Base-by-base conservation (phyloP, 176 grass and related monocot species). In the Lolium rigidum region DNA sequence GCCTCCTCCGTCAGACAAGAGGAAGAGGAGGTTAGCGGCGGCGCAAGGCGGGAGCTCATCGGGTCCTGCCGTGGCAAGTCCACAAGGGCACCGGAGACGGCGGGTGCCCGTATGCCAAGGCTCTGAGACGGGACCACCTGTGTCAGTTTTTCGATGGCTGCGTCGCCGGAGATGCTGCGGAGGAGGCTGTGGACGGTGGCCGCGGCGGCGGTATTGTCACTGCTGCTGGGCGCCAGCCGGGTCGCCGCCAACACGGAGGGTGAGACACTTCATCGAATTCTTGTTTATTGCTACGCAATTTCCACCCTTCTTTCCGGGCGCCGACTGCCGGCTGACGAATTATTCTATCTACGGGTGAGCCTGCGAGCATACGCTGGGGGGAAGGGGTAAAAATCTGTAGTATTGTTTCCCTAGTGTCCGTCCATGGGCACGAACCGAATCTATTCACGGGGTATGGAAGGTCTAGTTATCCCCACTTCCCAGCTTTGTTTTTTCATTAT, bases 161-260 rank as follows among this genome's bases (percentile, higher is more conserved):
- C 75, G 50, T 55, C 79, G 76, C 68, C 76, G 77, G 69, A 51
- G 81, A 54, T 39, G 85, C 10, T 26, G 52, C 28, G 17, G 76
- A 9, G 37, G 60, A 5, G 54, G 51, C 1, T 73, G 16, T 38
- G 68, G 31, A 35, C 31, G 80, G 68, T 73, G 51, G 22, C 12
- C 61, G 70, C 10, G 63, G 76, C 17, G 70, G 82, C 46, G 76
- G n/a, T 85, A 13, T 2, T 87, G 52, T 80, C 31, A 54, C n/a
- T 52, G 81, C 8, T 64, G 43, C 43, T 70, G 52, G 61, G 76
- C 76, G 70, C 77, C 3, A 68, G 22, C 4, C 86, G 52, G 82
- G 89, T 91, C 55, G 52, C 74, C 61, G 89, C 77, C 35, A 91
- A 91, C 82, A 64, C 89, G 18, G 89, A 91, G 77, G 89, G 89